phyloP scores from a whole-genome alignment of 2,329 filamentous ascomycete genomes.

The Colletotrichum echinochloae region DNA sequence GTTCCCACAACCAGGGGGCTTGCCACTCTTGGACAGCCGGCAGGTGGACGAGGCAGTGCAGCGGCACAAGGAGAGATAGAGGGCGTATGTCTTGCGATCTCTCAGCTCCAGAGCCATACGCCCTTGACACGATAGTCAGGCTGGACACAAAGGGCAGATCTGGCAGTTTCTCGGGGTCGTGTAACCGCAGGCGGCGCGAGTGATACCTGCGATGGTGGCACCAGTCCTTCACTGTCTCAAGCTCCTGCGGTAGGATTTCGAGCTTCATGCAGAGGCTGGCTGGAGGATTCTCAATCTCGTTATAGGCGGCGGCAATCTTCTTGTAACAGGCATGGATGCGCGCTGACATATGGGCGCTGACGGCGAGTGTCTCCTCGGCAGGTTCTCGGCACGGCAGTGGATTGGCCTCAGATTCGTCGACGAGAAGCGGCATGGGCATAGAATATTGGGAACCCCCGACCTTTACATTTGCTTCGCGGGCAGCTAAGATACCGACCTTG shows the following conservation, averaged over 20 bases:
- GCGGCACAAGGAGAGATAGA: conserved; percentile 42
- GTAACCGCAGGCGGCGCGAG: conserved; percentile 40
- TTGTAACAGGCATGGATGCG: conserved; percentile 40
- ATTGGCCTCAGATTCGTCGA: conserved; percentile 10
- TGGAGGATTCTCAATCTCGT: conserved; percentile 10
- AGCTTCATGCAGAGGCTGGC: conserved; percentile 22
- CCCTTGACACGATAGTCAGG: conserved; percentile 27
- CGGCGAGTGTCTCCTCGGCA: conserved; percentile 35
- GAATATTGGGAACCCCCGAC: conserved; percentile 5
- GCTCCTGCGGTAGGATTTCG: conserved; percentile 31
- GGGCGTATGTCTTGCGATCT: conserved; percentile 39
- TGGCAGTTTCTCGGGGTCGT: conserved; percentile 41
- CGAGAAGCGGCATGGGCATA: conserved; percentile 20
- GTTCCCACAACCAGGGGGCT: conserved; percentile 45
- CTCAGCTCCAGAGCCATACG: conserved; percentile 4
- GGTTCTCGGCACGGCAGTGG: conserved; percentile 39
- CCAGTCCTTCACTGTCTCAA: conserved; percentile 22
- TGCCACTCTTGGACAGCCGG: conserved; percentile 41
- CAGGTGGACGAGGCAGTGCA: conserved; percentile 44
- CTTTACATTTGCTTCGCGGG: not conserved
- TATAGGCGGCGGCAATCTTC: conserved; percentile 33
- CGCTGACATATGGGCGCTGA: conserved; percentile 40
- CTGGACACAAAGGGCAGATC: conserved; percentile 39
- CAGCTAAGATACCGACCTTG: not conserved
- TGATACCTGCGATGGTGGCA: conserved; percentile 42